These are phyloP conservation scores for Trametes villosa DNA, from an alignment of 768 basidiomycete species.

Conservation along the genomic window DNA sequence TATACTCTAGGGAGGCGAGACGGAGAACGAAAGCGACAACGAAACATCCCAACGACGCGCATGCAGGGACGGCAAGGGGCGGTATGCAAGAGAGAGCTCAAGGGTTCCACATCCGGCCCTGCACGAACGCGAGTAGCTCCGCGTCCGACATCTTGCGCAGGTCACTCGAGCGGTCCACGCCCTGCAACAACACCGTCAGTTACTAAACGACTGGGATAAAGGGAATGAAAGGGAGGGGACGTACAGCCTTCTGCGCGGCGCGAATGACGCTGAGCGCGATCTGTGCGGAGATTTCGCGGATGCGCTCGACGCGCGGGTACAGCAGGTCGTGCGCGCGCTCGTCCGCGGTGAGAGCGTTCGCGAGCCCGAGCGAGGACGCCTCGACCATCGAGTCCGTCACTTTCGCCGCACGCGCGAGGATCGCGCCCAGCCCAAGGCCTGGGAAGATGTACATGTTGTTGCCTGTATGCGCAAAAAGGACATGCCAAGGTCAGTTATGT, in stretches of 20 bases:
- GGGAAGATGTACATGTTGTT: slow-evolving; percentile 94
- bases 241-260: slow-evolving; percentile 75
- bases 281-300: slow-evolving; percentile 80
- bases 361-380: slow-evolving; percentile 80
- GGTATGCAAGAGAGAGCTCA: slow-evolving; percentile 13
- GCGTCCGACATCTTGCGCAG: slow-evolving; percentile 62
- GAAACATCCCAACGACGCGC: neutral
- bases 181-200: slow-evolving; percentile 23
- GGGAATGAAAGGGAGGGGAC: slow-evolving; percentile 29
- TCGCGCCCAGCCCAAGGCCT: slow-evolving; percentile 78
- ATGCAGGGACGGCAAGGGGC: too few species aligned
- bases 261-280: slow-evolving; percentile 81
- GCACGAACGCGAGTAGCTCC: slow-evolving; percentile 57
- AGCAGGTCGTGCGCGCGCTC: slow-evolving; percentile 70
- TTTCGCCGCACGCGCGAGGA: slow-evolving; percentile 65
- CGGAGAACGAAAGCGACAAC: neutral
- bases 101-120: slow-evolving; percentile 77
- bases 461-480: too few species aligned
- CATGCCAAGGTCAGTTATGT: too few species aligned
- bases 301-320: slow-evolving; percentile 83
- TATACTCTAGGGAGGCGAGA: neutral
- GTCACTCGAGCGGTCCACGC: slow-evolving; percentile 34
- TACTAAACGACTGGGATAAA: neutral
- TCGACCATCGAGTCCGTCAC: slow-evolving; percentile 92
- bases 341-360: slow-evolving; percentile 69